Percentiles rank a stretch among this genome's conserved stretches.
These are phyloP conservation scores for Lentinula guzmanii DNA, from an alignment of 768 basidiomycete species.

Conservation along the genomic window DNA sequence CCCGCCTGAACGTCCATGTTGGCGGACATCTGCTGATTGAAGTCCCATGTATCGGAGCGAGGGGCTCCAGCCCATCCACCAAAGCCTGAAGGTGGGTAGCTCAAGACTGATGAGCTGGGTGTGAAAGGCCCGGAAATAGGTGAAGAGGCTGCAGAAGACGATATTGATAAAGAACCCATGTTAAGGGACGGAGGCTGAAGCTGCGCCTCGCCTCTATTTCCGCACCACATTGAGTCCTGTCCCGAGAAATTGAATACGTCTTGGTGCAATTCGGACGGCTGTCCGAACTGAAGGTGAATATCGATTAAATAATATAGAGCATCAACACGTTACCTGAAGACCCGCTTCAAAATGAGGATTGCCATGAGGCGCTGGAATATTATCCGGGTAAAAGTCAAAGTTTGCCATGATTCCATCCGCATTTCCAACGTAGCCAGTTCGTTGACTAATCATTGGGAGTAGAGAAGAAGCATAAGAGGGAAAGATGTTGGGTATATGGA, in stretches of 20 bases:
- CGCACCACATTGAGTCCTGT: background rate
- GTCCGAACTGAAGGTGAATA: conserved; percentile 3
- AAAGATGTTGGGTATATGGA: conserved; percentile 62
- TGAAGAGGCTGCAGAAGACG: conserved; percentile 44
- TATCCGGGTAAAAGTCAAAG: conserved; percentile 47
- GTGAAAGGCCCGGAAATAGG: conserved; percentile 44
- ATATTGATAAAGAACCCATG: conserved; percentile 28
- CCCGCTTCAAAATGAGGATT: conserved; percentile 34
- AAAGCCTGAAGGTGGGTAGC: conserved; percentile 17
- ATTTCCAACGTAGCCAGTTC: conserved; percentile 47
- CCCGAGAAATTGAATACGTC: conserved; percentile 32
- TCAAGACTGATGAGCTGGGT: conserved; percentile 29
- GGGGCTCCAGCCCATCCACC: conserved; percentile 14
- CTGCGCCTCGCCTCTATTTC: background rate
- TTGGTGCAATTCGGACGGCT: conserved; percentile 47
- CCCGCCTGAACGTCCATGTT: conserved; percentile 32
- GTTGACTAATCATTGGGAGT: conserved; percentile 53
- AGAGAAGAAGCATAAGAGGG: conserved; percentile 56
- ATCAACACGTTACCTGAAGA: conserved; percentile 28
- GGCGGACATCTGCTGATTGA: conserved; percentile 24
- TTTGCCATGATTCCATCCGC: conserved; percentile 34
- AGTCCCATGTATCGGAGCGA: conserved; percentile 12
- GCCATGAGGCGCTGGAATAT: conserved; percentile 23
- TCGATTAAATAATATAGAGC: conserved; percentile 8
- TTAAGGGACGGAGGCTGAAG: conserved; percentile 33